phyloP scores from a whole-genome alignment of 768 basidiomycete genomes.

The Lactarius deliciosus region DNA sequence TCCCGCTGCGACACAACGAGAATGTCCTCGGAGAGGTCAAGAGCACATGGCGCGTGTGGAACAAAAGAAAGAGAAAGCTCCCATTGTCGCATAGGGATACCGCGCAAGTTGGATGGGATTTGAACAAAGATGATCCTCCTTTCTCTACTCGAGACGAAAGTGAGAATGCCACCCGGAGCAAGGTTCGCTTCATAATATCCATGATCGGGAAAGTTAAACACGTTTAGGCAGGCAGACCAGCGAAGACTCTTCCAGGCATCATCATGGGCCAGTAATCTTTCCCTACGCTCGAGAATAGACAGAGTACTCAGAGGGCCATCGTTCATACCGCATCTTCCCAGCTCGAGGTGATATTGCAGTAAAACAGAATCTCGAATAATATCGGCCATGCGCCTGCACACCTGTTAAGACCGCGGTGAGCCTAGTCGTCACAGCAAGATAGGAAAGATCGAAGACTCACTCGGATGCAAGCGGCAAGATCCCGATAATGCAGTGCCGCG shows the following conservation, averaged over 20 bases:
- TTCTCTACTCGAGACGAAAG: not conserved
- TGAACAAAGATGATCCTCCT: conserved; percentile 11
- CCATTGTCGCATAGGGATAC: conserved; percentile 13
- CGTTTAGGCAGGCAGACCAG: conserved; percentile 10
- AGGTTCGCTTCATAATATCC: not conserved
- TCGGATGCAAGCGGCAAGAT: conserved; percentile 10
- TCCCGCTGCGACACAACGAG: conserved; percentile 1
- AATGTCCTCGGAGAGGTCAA: conserved; percentile 17
- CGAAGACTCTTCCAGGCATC: conserved; percentile 9
- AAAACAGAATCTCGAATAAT: conserved; percentile 8
- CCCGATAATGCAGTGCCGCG: conserved; percentile 5
- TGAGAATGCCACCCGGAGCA: conserved; percentile 13
- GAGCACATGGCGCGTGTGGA: not conserved
- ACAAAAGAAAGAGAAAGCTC: conserved; percentile 11
- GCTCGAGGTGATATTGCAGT: conserved; percentile 17
- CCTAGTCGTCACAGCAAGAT: not conserved
- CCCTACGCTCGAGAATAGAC: conserved; percentile 13
- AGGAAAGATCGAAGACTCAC: not conserved
- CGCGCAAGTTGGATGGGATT: conserved; percentile 10
- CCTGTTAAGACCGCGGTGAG: not conserved
- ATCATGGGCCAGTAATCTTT: not conserved
- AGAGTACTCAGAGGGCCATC: conserved; percentile 8
- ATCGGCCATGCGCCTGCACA: conserved; percentile 9
- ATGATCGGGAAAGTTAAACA: not conserved
- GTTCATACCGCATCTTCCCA: conserved; percentile 6